These are phyloP conservation scores for Torulaspora delbrueckii DNA, from an alignment of 805 yeast genomes.

Conservation along the genomic window DNA sequence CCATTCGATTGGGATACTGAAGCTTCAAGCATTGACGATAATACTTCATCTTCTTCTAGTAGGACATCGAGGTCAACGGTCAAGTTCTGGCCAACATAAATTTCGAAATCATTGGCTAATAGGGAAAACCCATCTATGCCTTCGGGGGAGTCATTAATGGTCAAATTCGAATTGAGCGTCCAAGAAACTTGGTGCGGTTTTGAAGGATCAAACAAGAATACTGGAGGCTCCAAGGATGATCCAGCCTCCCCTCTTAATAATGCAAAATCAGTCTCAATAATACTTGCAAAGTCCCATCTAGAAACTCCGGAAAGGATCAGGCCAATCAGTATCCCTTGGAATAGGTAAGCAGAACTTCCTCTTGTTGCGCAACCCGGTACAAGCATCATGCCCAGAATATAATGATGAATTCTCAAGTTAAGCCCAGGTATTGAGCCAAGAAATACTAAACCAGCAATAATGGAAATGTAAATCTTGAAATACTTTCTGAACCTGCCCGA, in stretches of 20 bases:
- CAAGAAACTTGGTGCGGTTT: constrained; percentile 29
- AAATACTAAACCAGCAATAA: constrained; percentile 42
- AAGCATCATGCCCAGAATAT: constrained; percentile 67
- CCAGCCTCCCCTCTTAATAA: constrained; percentile 72
- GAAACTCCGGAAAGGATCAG: constrained; percentile 78
- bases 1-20: constrained; percentile 27
- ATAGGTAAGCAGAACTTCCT: constrained; percentile 62
- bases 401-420: constrained; percentile 75
- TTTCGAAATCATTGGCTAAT: constrained; percentile 73
- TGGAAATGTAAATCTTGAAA: constrained; percentile 46
- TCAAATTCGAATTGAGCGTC: constrained; percentile 19
- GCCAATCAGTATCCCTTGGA: constrained; percentile 84
- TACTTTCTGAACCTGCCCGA: constrained; percentile 64
- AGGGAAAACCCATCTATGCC: constrained; percentile 53
- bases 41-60: constrained; percentile 29
- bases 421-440: constrained; percentile 57
- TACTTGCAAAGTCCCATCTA: constrained; percentile 90
- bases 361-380: constrained; percentile 80
- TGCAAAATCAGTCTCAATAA: constrained; percentile 68
- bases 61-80: constrained; percentile 42
- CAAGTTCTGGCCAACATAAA: constrained; percentile 52
- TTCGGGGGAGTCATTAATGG: constrained; percentile 23
- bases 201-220: constrained; percentile 27
- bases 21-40: constrained; percentile 31
- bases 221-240: constrained; percentile 47